Evolutionary conservation across 805 yeast species (phyloP), one percentile per base, ranked within the genome.

Genomic region (Wickerhamomyces bisporus): DNA sequence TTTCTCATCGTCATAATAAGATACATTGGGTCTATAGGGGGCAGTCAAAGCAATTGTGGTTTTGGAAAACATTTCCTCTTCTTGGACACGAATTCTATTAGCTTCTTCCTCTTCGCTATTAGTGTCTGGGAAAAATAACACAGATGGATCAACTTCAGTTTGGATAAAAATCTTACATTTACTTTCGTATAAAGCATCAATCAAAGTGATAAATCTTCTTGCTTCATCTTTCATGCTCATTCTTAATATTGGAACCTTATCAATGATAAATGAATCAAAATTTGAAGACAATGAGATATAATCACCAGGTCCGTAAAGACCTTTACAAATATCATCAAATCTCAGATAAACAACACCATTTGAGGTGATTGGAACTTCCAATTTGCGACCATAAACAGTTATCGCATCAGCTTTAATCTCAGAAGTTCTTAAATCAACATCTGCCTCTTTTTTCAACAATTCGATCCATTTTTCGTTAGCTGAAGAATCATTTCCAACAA

Each of bases 141-240:
- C 53, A 26, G 76, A 77, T 8, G 77, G 65, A 1, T 57, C 62
- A 0, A 64, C 75, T 32, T 70, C 80, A 24, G 73, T 56, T 39
- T 79, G 58, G 43, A 82, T 50, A 19, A 66, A 66, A n/a, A 81
- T 60, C 47, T 75, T 75, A 51, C 86, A 80, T 48, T 73, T 70
- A 14, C 81, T 70, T 51, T 82, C 88, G 53, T 82, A 81, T 11
- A 81, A 57, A 0, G 87, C 85, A 57, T 82, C 88, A 20, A 81
- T 52, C 15, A 82, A 57, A 0, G 83, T 77, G 36, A 82, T 81
- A 49, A 81, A 75, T 39, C 83, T 58, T 36, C 86, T 61, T 2
- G 88, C 88, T 48, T 81, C 86, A 47, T 79, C 79, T 47, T 77
- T 79, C 75, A 68, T 70, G 33, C 60, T 68, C 3, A 73, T 53